phyloP scores from a whole-genome alignment of 176 grass and related monocot species.

The Avena atlantica region DNA sequence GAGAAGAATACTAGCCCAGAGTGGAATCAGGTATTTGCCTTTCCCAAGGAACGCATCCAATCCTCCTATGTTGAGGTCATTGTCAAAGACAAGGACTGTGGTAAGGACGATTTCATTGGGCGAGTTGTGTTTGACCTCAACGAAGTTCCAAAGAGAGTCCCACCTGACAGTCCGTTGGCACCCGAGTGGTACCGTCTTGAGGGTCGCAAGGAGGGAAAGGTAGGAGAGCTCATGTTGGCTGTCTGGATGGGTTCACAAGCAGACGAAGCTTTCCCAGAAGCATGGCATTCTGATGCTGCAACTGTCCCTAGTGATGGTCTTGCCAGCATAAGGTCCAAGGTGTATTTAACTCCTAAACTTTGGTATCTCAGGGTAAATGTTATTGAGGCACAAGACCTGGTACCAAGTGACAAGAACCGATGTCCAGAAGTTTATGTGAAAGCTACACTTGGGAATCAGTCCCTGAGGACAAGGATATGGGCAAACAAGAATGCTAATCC shows the following conservation, averaged over 20 bases:
- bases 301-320: slow-evolving; percentile 63
- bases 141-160: slow-evolving; percentile 67
- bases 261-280: slow-evolving; percentile 70
- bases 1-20: slow-evolving; percentile 63
- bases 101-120: slow-evolving; percentile 63
- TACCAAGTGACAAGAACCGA: slow-evolving; percentile 52
- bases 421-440: slow-evolving; percentile 64
- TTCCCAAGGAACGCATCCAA: slow-evolving; percentile 65
- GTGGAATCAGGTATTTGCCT: slow-evolving; percentile 74
- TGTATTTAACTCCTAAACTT: slow-evolving; percentile 79
- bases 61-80: slow-evolving; percentile 47
- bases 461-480: slow-evolving; percentile 51
- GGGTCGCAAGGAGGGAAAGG: slow-evolving; percentile 55
- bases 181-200: slow-evolving; percentile 65
- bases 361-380: slow-evolving; percentile 73
- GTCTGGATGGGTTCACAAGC: slow-evolving; percentile 68
- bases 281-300: slow-evolving; percentile 72
- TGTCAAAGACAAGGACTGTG: slow-evolving; percentile 62
- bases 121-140: slow-evolving; percentile 61
- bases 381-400: slow-evolving; percentile 66
- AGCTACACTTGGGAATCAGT: slow-evolving; percentile 59
- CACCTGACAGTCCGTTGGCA: slow-evolving; percentile 69
- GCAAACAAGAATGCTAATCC: slow-evolving; percentile 50
- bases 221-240: slow-evolving; percentile 66
- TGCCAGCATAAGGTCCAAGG: slow-evolving; percentile 61